Conservation (phyloP, 2,329 filamentous ascomycete species). For the Beauveria bassiana region DNA sequence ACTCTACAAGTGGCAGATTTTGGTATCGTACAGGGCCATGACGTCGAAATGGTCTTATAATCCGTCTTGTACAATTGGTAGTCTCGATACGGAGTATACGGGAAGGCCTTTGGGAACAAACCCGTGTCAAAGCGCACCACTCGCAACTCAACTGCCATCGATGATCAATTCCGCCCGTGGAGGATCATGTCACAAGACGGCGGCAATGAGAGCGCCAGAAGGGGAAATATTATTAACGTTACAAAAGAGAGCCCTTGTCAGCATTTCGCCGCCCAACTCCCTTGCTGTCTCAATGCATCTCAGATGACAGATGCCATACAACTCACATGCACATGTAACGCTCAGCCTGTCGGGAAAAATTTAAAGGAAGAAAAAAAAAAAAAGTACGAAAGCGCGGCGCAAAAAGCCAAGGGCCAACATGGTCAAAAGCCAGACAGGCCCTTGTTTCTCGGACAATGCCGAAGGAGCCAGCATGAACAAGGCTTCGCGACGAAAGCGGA, state of each 20-base stretch:
- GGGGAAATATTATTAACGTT: not conserved
- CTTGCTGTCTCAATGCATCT: not conserved
- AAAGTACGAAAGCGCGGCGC: too few relatives aligned
- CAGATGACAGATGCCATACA: not conserved
- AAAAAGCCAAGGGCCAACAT: too few relatives aligned
- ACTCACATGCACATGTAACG: too few relatives aligned
- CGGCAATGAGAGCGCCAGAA: not conserved
- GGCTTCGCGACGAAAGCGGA: too few relatives aligned
- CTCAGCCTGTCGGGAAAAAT: too few relatives aligned
- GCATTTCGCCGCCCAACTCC: too few relatives aligned
- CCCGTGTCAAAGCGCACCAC: not conserved
- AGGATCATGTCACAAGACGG: not conserved
- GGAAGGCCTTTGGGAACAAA: not conserved
- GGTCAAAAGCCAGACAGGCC: too few relatives aligned
- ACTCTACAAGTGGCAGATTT: not conserved
- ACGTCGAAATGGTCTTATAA: slow-evolving; percentile 4
- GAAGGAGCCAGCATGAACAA: too few relatives aligned
- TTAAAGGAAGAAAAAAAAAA: not conserved
- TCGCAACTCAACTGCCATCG: too few relatives aligned
- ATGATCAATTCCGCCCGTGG: not conserved
- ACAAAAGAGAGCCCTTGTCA: not conserved
- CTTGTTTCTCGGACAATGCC: too few relatives aligned
- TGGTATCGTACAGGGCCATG: not conserved
- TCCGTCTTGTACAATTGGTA: not conserved
- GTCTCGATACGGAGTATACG: not conserved